phyloP scores from a whole-genome alignment of 768 basidiomycete species.

The Roridomyces roridus region DNA sequence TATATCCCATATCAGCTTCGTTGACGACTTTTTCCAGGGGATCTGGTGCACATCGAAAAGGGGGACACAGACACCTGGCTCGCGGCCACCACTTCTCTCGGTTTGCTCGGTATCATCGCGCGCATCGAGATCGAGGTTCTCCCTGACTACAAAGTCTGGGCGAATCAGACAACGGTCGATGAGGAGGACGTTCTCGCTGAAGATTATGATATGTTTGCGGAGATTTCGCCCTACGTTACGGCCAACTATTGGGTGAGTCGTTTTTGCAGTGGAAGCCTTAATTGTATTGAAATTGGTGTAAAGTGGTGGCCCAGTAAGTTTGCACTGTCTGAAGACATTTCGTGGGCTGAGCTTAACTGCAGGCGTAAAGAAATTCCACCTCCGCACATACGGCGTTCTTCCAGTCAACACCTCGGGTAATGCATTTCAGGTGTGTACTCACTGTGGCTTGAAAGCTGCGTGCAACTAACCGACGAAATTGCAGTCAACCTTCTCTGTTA shows the following conservation, averaged over 20 bases:
- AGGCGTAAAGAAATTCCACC: constrained; percentile 44
- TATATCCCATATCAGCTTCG: background rate
- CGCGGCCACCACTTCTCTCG: constrained; percentile 45
- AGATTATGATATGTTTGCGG: constrained; percentile 38
- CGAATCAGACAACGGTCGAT: constrained; percentile 39
- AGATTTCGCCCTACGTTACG: constrained; percentile 44
- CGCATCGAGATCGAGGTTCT: constrained; percentile 38
- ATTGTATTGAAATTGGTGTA: background rate
- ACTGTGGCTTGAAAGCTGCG: too few species aligned
- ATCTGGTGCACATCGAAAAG: constrained; percentile 39
- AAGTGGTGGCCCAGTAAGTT: constrained; percentile 41
- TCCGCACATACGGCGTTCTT: constrained; percentile 42
- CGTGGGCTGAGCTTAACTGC: background rate
- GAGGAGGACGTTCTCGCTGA: constrained; percentile 39
- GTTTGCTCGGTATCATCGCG: constrained; percentile 41
- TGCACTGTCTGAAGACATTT: background rate
- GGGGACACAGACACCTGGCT: constrained; percentile 41
- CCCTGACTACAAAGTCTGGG: constrained; percentile 43
- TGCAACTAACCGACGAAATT: too few species aligned
- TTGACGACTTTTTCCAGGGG: constrained; percentile 26
- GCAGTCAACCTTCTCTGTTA: constrained; percentile 45
- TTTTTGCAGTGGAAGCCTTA: too few species aligned
- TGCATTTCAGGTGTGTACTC: constrained; percentile 38
- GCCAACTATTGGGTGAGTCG: constrained; percentile 44
- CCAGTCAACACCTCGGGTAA: constrained; percentile 33